Evolutionary conservation across 2,329 filamentous ascomycete species (phyloP).

Genomic region (Cladosporium sp.): DNA sequence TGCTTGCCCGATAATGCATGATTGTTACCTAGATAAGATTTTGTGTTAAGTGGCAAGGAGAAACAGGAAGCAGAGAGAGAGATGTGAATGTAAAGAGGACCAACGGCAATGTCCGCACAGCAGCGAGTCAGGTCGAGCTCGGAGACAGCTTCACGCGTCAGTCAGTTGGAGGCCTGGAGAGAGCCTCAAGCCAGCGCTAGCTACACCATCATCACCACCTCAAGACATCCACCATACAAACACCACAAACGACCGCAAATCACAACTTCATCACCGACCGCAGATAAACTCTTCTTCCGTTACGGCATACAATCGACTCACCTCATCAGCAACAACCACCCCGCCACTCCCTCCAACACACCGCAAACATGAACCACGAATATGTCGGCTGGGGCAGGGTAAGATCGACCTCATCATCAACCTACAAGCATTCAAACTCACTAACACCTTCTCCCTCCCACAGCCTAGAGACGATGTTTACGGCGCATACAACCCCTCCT

Average conservation of each 20-base stretch:
- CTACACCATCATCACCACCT: constrained; percentile 2
- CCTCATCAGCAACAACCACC: not conserved
- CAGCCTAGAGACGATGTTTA: constrained; percentile 98
- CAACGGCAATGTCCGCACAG: not conserved
- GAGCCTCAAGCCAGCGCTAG: not conserved
- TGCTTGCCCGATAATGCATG: no score
- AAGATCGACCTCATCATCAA: constrained; percentile 30
- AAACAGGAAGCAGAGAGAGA: no score
- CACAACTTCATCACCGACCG: not conserved
- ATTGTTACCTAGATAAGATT: no score
- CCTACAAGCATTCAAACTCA: constrained; percentile 26
- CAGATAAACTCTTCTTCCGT: not conserved
- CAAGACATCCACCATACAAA: not conserved
- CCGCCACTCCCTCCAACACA: not conserved
- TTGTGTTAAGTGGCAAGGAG: no score
- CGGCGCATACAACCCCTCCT: constrained; percentile 84
- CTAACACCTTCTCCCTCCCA: constrained; percentile 43
- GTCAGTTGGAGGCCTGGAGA: constrained; percentile 5
- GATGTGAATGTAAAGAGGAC: no score
- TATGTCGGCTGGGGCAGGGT: constrained; percentile 64
- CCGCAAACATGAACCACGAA: constrained; percentile 57
- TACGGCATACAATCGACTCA: not conserved
- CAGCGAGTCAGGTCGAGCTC: not conserved
- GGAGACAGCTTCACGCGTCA: constrained; percentile 8
- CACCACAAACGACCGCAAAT: not conserved